phyloP scores from a whole-genome alignment of 176 grass and related monocot genomes.

The Ensete glaucum region DNA sequence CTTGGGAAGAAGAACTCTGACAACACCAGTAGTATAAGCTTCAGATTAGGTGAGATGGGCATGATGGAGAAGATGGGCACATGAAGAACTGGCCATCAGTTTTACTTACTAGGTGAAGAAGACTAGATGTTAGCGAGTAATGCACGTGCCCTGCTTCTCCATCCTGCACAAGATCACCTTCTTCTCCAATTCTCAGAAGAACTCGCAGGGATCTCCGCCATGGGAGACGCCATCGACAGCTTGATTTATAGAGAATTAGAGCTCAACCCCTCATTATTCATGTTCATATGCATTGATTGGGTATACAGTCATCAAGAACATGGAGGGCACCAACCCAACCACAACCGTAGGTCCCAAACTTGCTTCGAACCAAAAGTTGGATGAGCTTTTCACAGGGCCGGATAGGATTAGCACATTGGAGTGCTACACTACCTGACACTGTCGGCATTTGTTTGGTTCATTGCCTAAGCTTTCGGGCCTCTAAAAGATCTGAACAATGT shows the following conservation, averaged over 20 bases:
- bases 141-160: constrained; percentile 31
- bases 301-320: neutral
- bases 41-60: constrained; percentile 22
- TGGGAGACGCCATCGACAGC: neutral
- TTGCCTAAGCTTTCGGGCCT: too few relatives aligned
- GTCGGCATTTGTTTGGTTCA: too few relatives aligned
- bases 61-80: constrained; percentile 42
- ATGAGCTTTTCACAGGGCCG: too few relatives aligned
- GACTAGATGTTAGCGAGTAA: neutral
- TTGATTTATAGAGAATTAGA: neutral
- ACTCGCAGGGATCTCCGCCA: too few relatives aligned
- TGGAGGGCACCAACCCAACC: constrained; percentile 9
- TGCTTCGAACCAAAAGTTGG: neutral
- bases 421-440: too few relatives aligned
- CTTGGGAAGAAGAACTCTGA: too few relatives aligned
- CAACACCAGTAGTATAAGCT: neutral
- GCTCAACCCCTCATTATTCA: neutral
- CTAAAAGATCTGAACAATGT: too few relatives aligned
- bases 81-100: constrained; percentile 31
- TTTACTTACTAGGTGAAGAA: neutral
- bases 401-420: too few relatives aligned
- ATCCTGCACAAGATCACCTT: constrained; percentile 19
- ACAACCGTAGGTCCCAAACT: neutral
- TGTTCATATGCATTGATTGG: neutral
- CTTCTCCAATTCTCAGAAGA: neutral